Conservation (phyloP, 768 basidiomycete genomes). For the Fomitopsis pulvina region DNA sequence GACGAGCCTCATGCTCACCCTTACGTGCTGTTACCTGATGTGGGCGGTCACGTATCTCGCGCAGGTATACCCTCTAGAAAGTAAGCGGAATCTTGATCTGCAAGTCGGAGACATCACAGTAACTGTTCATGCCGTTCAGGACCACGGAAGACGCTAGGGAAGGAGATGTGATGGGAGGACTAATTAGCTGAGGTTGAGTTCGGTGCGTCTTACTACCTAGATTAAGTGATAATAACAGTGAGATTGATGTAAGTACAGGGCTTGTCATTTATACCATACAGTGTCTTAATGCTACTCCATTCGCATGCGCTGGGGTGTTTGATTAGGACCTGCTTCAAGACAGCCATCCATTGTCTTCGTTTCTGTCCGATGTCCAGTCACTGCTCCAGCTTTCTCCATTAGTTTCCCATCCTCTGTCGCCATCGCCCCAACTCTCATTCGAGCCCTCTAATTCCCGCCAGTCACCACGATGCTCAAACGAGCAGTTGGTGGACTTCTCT, state of each 20-base stretch:
- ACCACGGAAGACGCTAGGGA: constrained; percentile 7
- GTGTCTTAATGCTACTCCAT: too few relatives aligned
- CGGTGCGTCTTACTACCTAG: neutral
- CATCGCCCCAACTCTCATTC: too few relatives aligned
- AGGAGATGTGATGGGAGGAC: neutral
- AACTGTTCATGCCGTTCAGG: constrained; percentile 1
- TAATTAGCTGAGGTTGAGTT: neutral
- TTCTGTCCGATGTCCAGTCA: too few relatives aligned
- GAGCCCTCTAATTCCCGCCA: too few relatives aligned
- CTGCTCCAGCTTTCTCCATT: too few relatives aligned
- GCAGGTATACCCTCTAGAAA: constrained; percentile 84
- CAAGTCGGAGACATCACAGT: neutral
- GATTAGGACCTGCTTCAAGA: too few relatives aligned
- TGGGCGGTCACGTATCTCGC: constrained; percentile 98
- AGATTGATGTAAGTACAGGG: neutral
- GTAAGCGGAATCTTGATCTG: constrained; percentile 31
- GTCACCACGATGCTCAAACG: too few relatives aligned
- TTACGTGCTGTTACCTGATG: constrained; percentile 87
- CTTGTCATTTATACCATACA: neutral
- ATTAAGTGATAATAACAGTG: neutral
- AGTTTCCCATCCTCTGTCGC: too few relatives aligned
- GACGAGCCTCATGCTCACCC: constrained; percentile 68
- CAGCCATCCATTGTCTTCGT: too few relatives aligned
- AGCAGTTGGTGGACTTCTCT: too few relatives aligned
- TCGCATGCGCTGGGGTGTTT: too few relatives aligned